Conservation (phyloP, 148 eudicot species). For the Fagopyrum esculentum region DNA sequence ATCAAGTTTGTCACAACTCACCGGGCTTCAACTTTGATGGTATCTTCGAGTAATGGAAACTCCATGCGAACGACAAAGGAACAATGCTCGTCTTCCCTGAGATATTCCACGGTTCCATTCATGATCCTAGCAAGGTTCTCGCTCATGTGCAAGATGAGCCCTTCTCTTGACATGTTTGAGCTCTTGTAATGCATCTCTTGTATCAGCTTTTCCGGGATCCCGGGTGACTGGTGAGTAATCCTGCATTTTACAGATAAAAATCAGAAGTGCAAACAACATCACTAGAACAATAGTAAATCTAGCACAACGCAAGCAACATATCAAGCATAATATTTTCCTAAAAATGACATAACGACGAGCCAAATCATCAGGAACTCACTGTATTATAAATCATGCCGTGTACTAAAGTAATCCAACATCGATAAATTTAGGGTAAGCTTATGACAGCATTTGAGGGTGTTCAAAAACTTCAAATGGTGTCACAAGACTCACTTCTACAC, state of each 20-base stretch:
- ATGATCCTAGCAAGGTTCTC: conserved; percentile 69
- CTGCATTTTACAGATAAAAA: conserved; percentile 19
- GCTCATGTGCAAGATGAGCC: conserved; percentile 70
- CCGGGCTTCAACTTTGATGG: neutral
- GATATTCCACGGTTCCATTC: conserved; percentile 80
- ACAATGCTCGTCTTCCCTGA: conserved; percentile 55
- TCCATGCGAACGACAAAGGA: conserved; percentile 59
- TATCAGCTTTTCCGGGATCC: conserved; percentile 64
- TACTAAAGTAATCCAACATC: no score
- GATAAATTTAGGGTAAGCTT: no score
- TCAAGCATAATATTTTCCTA: no score
- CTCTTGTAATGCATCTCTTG: conserved; percentile 72
- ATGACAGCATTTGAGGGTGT: no score
- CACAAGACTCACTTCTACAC: no score
- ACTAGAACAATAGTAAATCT: no score
- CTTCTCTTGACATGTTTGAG: conserved; percentile 67
- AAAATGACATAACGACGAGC: no score
- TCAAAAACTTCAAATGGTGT: no score
- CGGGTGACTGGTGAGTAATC: conserved; percentile 83
- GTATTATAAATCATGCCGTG: no score
- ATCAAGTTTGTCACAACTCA: neutral
- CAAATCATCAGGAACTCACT: no score
- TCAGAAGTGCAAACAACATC: no score
- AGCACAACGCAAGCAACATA: no score
- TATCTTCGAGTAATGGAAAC: conserved; percentile 51